Conservation (phyloP, 345 rosid species). For the Eucalyptus viminalis region DNA sequence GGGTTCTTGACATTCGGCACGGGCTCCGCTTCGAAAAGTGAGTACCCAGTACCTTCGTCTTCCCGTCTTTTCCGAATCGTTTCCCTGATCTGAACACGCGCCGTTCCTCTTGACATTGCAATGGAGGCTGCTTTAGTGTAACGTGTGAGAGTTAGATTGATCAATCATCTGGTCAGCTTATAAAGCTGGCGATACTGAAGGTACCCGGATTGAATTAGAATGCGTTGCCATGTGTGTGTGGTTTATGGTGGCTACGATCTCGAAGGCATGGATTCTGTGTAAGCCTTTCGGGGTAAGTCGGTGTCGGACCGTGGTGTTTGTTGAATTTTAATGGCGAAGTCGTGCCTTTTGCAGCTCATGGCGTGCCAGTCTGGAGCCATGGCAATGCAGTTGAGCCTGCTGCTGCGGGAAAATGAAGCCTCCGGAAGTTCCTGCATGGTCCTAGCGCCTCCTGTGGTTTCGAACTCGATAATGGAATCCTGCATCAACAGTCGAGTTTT, state of each 20-base stretch:
- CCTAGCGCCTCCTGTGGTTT: conserved; percentile 13
- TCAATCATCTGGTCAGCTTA: neutral
- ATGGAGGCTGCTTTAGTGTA: neutral
- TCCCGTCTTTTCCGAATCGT: neutral
- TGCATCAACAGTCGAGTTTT: conserved; percentile 15
- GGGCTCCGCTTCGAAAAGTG: neutral
- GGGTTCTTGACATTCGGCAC: neutral
- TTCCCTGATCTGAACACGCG: neutral
- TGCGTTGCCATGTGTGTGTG: neutral
- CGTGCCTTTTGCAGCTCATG: conserved; percentile 13
- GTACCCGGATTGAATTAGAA: neutral
- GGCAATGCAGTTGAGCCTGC: conserved; percentile 12
- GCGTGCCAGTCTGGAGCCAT: conserved; percentile 33
- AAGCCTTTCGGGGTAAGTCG: neutral
- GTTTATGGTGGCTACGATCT: neutral
- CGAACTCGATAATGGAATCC: conserved; percentile 7
- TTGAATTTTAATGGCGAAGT: neutral
- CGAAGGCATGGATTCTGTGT: neutral
- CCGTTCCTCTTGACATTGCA: neutral
- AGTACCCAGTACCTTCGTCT: neutral
- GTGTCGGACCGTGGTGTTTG: neutral
- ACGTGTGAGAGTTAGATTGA: neutral
- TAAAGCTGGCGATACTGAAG: neutral
- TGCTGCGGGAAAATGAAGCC: conserved; percentile 10
- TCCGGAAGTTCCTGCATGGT: conserved; percentile 9